Conservation (phyloP, 148 eudicot genomes). For the Dysphania ambrosioides region DNA sequence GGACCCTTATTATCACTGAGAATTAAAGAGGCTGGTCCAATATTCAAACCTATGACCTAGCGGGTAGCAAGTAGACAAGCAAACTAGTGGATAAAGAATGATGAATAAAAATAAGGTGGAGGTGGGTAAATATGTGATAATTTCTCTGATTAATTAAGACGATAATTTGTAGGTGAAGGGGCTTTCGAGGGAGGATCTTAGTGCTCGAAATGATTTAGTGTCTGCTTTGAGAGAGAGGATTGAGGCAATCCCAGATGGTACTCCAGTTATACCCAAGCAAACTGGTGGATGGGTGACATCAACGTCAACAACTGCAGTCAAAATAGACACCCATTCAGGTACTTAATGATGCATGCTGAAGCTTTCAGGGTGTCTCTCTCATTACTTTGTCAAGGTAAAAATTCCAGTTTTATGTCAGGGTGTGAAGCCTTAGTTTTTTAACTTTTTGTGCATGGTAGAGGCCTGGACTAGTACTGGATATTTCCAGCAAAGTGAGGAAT, state of each 20-base stretch:
- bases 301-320: conserved; percentile 45
- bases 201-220: conserved; percentile 57
- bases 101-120: too few relatives aligned
- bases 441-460: conserved; percentile 35
- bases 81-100: too few relatives aligned
- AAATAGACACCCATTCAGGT: conserved; percentile 51
- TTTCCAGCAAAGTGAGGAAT: conserved; percentile 48
- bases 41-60: too few relatives aligned
- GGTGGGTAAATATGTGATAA: too few relatives aligned
- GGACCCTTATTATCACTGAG: too few relatives aligned
- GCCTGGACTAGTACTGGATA: conserved; percentile 38
- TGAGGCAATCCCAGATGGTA: conserved; percentile 63
- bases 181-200: conserved; percentile 59
- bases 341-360: conserved; percentile 5
- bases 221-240: conserved; percentile 55
- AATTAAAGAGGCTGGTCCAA: too few relatives aligned
- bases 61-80: too few relatives aligned
- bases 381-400: too few relatives aligned
- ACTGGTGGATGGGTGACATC: conserved; percentile 53
- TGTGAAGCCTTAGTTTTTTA: too few relatives aligned
- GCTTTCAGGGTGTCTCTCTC: background rate
- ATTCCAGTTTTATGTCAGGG: conserved; percentile 6
- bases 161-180: conserved; percentile 48
- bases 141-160: background rate
- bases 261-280: conserved; percentile 34